Conservation (phyloP, 179 eudicot species). For the Beta corolliflora region DNA sequence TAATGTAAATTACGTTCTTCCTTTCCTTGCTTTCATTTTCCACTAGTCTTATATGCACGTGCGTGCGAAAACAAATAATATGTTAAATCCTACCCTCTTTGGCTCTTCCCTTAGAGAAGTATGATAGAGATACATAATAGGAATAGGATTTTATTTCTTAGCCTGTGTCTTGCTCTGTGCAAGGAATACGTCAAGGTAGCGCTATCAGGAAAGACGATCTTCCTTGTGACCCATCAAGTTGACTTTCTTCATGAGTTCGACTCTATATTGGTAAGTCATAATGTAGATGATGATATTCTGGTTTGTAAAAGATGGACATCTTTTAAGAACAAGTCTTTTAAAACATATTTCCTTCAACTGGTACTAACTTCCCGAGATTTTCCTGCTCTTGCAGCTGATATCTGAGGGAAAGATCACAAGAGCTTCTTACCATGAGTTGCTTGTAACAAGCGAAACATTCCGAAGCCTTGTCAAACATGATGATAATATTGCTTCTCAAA, state of each 20-base stretch:
- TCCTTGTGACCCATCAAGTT: slow-evolving; percentile 82
- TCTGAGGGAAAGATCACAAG: slow-evolving; percentile 52
- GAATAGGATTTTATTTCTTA: not conserved
- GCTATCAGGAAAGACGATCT: slow-evolving; percentile 61
- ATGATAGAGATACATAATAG: too few relatives aligned
- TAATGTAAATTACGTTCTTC: slow-evolving; percentile 38
- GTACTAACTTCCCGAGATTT: not conserved
- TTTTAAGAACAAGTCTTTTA: not conserved
- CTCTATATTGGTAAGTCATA: slow-evolving; percentile 56
- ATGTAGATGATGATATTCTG: not conserved
- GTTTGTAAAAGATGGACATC: not conserved
- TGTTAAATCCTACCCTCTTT: too few relatives aligned
- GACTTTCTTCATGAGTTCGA: slow-evolving; percentile 78
- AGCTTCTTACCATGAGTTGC: slow-evolving; percentile 49
- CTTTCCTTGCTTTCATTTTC: not conserved
- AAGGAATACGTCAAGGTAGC: slow-evolving; percentile 78
- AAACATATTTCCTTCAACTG: not conserved
- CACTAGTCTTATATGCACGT: too few relatives aligned
- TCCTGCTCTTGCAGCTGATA: slow-evolving; percentile 40
- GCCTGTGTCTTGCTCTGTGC: not conserved
- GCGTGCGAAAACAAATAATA: too few relatives aligned
- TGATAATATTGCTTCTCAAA: slow-evolving; percentile 51
- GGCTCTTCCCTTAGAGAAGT: too few relatives aligned
- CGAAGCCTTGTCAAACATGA: slow-evolving; percentile 52
- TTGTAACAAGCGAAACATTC: slow-evolving; percentile 52